A percentile compares a stretch with the other conserved stretches of the same genome.
These are phyloP conservation scores for Agapanthus africanus DNA, from an alignment of 106 monocot species.

Conservation along the genomic window DNA sequence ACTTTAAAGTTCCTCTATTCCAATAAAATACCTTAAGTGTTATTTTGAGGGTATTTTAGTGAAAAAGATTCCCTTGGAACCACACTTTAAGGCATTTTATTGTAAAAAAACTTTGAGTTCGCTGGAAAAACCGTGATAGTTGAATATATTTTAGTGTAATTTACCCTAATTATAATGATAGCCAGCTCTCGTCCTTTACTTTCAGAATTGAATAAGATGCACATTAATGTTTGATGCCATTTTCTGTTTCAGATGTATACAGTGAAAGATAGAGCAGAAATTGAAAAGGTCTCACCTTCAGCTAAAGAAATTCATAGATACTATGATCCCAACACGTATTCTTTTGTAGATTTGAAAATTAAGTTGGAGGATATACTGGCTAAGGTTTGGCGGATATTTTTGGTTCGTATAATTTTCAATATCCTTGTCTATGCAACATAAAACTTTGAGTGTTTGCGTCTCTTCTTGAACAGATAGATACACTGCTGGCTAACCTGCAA, in stretches of 20 bases:
- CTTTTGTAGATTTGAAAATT: constrained; percentile 36
- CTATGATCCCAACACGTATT: constrained; percentile 37
- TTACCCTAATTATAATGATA: not conserved
- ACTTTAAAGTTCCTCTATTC: too few species aligned
- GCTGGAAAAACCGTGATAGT: too few species aligned
- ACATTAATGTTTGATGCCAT: constrained; percentile 1
- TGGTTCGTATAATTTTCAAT: not conserved
- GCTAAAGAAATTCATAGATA: constrained; percentile 60
- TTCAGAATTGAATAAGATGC: not conserved
- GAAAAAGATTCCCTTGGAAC: too few species aligned
- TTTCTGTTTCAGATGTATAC: constrained; percentile 56
- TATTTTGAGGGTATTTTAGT: too few species aligned
- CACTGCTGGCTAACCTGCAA: constrained; percentile 22
- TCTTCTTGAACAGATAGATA: constrained; percentile 43
- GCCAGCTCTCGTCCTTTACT: not conserved
- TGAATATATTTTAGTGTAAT: too few species aligned
- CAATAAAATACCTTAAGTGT: too few species aligned
- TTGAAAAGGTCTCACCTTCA: constrained; percentile 51
- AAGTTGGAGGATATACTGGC: constrained; percentile 26
- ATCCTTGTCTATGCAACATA: not conserved
- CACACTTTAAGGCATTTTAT: too few species aligned
- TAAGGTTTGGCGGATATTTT: constrained; percentile 47
- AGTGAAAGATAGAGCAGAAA: constrained; percentile 58
- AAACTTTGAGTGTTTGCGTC: not conserved
- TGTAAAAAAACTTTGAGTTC: too few species aligned